Evolutionary conservation across 2,329 filamentous ascomycete species (phyloP), one percentile per base, ranked within the genome.

Genomic region (Stagonosporopsis chrysanthemi): DNA sequence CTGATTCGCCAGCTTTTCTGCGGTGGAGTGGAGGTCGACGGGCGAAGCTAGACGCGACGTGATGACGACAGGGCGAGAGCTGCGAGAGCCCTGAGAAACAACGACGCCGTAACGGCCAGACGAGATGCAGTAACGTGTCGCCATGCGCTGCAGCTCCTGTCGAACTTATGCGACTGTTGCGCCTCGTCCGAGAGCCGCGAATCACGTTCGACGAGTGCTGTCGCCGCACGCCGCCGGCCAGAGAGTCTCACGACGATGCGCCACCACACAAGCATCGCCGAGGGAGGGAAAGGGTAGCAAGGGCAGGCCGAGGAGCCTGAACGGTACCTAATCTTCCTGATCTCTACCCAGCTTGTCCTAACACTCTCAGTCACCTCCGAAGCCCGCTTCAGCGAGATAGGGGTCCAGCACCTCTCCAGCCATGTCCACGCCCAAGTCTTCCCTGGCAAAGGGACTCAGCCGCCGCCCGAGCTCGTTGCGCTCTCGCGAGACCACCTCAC

Each of bases 351-450:
- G 6, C 26, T 14, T 1, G 17, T 8, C 17, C 48, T 65, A 35
- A 66, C 53, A 9, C 8, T 1, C 33, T 6, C 66, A 76, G 70
- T 78, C 28, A 68, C 76, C n/a, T 78, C 81, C 6, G 78, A 84
- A 54, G 82, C 91, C 45, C 88, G 95, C 64, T 91, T 90, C 80
- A 99, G 96, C 78, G 90, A 96, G 66, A 93, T 99, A 68, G 92
- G 91, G 50, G 91, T 99, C 36, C 95, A 99, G 78, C 94, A 98
- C 71, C 81, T 99, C 66, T 97, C 92, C 81, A 83, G 84, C 57
- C 84, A 93, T 80, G 83, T 99, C 41, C 91, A 94, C 75, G 74
- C 85, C 1, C 95, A 98, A 77, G 80, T 99, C 39, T 99, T 99
- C 71, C 86, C 85, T 4, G 78, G 81, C 36, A 80, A 79, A 44